phyloP scores from a whole-genome alignment of 768 basidiomycete genomes.

The Zangia roseola region DNA sequence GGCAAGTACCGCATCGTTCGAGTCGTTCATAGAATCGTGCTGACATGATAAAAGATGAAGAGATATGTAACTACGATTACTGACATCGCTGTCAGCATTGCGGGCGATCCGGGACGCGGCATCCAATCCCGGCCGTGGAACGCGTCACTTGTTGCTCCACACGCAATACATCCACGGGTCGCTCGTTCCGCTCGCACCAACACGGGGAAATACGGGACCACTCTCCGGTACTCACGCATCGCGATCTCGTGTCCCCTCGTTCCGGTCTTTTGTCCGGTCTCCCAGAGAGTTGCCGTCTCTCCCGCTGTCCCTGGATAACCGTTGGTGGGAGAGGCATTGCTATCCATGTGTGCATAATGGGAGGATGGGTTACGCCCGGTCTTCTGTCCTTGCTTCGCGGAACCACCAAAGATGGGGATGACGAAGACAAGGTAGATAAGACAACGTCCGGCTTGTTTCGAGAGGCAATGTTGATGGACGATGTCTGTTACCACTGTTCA shows the following conservation, averaged over 20 bases:
- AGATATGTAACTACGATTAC: no score
- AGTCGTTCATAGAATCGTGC: no score
- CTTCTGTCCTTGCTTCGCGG: conserved; percentile 24
- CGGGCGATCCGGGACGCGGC: no score
- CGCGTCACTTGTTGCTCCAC: no score
- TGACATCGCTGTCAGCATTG: no score
- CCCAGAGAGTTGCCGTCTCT: conserved; percentile 4
- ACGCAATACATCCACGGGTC: no score
- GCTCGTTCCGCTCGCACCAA: neutral
- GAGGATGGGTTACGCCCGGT: conserved; percentile 1
- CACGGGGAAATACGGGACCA: conserved; percentile 8
- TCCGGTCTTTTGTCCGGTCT: conserved; percentile 9
- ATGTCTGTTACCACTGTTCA: neutral
- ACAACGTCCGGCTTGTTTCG: neutral
- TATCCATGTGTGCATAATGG: neutral
- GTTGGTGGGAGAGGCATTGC: neutral
- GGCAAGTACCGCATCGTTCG: conserved; percentile 5
- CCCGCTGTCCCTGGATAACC: conserved; percentile 1
- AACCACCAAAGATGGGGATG: neutral
- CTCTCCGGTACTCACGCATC: neutral
- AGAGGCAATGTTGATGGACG: neutral
- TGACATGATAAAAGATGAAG: no score
- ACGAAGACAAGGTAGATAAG: neutral
- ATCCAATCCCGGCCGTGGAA: no score
- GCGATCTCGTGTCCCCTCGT: neutral